Evolutionary conservation across 1,284 basidiomycete genomes (phyloP).

Genomic region (Sporisorium graminicola): DNA sequence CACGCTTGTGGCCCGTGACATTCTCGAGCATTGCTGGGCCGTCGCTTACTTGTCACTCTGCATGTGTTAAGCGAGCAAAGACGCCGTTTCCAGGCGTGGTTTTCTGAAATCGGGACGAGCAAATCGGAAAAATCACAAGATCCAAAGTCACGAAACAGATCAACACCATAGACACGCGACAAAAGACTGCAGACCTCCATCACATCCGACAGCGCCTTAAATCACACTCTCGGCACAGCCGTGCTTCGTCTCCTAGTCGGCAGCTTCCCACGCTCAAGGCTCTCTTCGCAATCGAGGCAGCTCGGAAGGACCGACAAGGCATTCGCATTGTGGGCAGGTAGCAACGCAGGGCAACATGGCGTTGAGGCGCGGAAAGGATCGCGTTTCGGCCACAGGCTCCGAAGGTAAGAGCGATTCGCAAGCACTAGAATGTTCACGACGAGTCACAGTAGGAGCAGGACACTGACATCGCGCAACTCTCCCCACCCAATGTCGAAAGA

Average conservation of each 20-base stretch:
- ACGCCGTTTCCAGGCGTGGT: too few relatives aligned
- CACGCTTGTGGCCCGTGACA: constrained; percentile 8
- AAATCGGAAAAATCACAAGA: not conserved
- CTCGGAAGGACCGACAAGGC: constrained; percentile 3
- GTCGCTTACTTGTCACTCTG: not conserved
- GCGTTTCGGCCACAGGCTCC: constrained; percentile 43
- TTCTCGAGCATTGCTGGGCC: not conserved
- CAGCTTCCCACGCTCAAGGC: constrained; percentile 3
- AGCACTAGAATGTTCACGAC: too few relatives aligned
- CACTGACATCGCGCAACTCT: not conserved
- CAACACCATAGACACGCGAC: constrained; percentile 14
- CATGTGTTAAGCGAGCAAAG: not conserved
- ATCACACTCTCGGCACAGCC: constrained; percentile 6
- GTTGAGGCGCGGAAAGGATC: constrained; percentile 44
- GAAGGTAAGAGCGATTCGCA: constrained; percentile 31
- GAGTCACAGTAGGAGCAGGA: not conserved
- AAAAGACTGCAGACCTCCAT: constrained; percentile 10
- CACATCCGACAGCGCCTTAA: constrained; percentile 25
- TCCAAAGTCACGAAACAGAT: not conserved
- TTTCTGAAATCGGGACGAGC: constrained; percentile 1
- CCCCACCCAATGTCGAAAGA: constrained; percentile 25
- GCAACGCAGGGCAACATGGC: constrained; percentile 21
- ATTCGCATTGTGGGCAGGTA: not conserved
- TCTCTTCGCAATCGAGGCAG: not conserved
- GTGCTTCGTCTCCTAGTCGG: not conserved